These are phyloP conservation scores for Candida sakaeoensis DNA, from an alignment of 805 yeast genomes.

Conservation along the genomic window DNA sequence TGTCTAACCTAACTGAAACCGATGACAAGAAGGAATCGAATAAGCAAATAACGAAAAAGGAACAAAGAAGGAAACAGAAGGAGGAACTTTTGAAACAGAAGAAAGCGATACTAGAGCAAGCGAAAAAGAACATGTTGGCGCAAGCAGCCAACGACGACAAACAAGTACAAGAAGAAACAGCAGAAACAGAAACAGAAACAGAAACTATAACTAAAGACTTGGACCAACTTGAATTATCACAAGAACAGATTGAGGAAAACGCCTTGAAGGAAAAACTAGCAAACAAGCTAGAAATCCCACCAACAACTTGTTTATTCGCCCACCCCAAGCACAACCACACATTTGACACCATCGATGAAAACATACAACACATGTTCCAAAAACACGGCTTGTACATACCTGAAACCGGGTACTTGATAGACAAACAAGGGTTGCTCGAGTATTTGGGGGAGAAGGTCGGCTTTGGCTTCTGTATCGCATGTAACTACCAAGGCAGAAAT, in stretches of 20 bases:
- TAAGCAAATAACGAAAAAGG: constrained; percentile 44
- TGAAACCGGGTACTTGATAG: constrained; percentile 64
- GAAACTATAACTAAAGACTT: constrained; percentile 5
- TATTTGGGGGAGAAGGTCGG: constrained; percentile 80
- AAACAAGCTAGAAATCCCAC: constrained; percentile 45
- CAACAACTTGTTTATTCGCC: constrained; percentile 51
- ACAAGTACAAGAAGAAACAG: constrained; percentile 16
- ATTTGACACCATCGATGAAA: constrained; percentile 39
- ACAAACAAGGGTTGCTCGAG: constrained; percentile 66
- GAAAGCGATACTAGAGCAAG: constrained; percentile 44
- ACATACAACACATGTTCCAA: constrained; percentile 69
- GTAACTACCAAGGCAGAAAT: constrained; percentile 79
- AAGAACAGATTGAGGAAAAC: constrained; percentile 36
- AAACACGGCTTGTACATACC: constrained; percentile 87
- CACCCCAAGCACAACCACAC: constrained; percentile 29
- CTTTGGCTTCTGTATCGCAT: constrained; percentile 78
- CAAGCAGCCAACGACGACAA: no score
- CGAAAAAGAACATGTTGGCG: constrained; percentile 38
- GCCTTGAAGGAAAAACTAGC: constrained; percentile 43
- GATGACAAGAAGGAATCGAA: constrained; percentile 11
- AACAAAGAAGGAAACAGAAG: constrained; percentile 46
- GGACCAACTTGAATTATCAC: constrained; percentile 15
- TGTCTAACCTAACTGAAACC: constrained; percentile 17
- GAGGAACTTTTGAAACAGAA: constrained; percentile 49
- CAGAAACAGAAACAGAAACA: constrained; percentile 3